Evolutionary conservation across 2,329 filamentous ascomycete genomes (phyloP).

Genomic region (Aureobasidium sp.): DNA sequence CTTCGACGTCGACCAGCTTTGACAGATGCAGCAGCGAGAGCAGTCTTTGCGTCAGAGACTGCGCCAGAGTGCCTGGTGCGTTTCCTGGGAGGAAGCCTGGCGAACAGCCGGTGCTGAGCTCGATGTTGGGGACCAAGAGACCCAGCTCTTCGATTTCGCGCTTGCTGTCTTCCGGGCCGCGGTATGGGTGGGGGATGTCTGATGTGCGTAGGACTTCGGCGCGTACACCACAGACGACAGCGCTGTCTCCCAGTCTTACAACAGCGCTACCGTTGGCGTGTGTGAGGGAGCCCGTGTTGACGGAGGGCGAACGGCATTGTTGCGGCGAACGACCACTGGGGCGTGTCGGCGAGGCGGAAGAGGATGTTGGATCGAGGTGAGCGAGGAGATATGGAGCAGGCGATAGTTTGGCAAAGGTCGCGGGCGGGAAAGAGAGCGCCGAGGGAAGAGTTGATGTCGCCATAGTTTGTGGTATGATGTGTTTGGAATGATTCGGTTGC

Average conservation of each 20-base stretch:
- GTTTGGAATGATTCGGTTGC: neutral
- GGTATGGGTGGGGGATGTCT: constrained; percentile 58
- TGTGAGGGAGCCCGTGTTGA: constrained; percentile 76
- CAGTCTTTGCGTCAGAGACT: constrained; percentile 74
- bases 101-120: constrained; percentile 82
- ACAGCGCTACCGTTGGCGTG: constrained; percentile 87
- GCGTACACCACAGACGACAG: constrained; percentile 87
- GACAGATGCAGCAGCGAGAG: constrained; percentile 67
- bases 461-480: constrained; percentile 9
- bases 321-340: constrained; percentile 70
- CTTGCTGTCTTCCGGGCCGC: constrained; percentile 19
- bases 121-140: constrained; percentile 86
- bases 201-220: constrained; percentile 71
- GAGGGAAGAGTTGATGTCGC: constrained; percentile 13
- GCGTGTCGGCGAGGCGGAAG: constrained; percentile 50
- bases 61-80: constrained; percentile 69
- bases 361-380: constrained; percentile 60
- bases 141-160: constrained; percentile 45
- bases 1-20: constrained; percentile 54
- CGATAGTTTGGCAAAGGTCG: constrained; percentile 81
- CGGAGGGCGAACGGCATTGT: constrained; percentile 60
- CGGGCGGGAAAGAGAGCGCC: constrained; percentile 45
- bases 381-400: constrained; percentile 84
- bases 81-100: constrained; percentile 77
- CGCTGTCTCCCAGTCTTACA: constrained; percentile 79